Evolutionary conservation across 352 stramenopile species (phyloP).

Genomic region (Phytophthora sp.): DNA sequence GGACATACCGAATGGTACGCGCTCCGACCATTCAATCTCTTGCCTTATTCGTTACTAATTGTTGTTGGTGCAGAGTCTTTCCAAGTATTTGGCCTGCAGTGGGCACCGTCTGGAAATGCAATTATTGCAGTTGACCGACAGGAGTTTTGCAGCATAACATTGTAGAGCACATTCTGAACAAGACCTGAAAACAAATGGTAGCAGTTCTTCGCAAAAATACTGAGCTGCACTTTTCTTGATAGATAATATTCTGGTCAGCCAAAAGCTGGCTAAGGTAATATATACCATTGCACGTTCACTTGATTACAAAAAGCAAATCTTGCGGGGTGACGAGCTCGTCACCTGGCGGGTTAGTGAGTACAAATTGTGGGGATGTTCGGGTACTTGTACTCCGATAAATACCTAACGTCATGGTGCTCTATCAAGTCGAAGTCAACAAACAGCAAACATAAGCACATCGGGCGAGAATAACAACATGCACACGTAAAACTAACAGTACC

Average conservation of each 20-base stretch:
- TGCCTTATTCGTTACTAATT: neutral
- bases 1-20: conserved; percentile 59
- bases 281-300: conserved; percentile 44
- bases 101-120: conserved; percentile 56
- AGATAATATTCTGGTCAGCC: no score
- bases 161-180: conserved; percentile 33
- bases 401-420: conserved; percentile 64
- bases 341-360: conserved; percentile 68
- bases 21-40: conserved; percentile 1
- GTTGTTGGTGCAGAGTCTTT: conserved; percentile 52
- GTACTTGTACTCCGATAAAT: conserved; percentile 54
- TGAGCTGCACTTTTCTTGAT: no score
- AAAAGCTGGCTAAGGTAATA: no score
- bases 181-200: no score
- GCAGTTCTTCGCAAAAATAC: no score
- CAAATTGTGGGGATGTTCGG: conserved; percentile 51
- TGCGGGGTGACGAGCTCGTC: conserved; percentile 64
- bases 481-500: conserved; percentile 30
- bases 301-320: conserved; percentile 77
- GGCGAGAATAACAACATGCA: neutral
- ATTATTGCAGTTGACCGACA: conserved; percentile 64
- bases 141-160: conserved; percentile 71
- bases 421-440: conserved; percentile 11
- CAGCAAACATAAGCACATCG: neutral
- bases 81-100: conserved; percentile 70